Conservation (phyloP, 257 asterid genomes). For the Solanum chiquidenum region DNA sequence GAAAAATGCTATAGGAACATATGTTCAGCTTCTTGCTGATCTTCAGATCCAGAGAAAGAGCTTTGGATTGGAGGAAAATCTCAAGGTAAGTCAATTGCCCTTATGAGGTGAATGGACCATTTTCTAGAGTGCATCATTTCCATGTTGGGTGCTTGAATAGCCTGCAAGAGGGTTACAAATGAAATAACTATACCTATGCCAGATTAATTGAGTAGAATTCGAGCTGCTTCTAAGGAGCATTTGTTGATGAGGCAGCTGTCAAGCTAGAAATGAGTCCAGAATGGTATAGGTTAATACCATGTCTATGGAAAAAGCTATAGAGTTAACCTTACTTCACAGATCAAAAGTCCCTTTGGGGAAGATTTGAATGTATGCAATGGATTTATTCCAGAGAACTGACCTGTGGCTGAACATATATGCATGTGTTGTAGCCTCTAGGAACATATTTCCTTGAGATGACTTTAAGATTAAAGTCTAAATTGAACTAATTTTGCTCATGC, state of each 20-base stretch:
- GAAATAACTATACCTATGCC: not conserved
- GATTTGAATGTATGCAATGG: not conserved
- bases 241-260: not conserved
- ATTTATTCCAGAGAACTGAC: not conserved
- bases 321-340: not conserved
- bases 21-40: conserved; percentile 64
- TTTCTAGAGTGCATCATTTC: not conserved
- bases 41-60: conserved; percentile 70
- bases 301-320: not conserved
- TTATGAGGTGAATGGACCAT: not conserved
- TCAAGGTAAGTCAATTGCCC: not conserved
- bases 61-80: conserved; percentile 32
- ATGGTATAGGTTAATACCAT: not conserved
- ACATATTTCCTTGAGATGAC: not conserved
- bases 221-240: not conserved
- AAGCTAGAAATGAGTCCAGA: not conserved
- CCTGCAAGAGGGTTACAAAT: not conserved
- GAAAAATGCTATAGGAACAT: conserved; percentile 65
- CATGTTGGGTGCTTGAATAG: not conserved
- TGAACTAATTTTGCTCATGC: not conserved
- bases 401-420: not conserved
- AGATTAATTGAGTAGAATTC: not conserved
- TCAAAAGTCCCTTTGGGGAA: not conserved
- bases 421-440: not conserved
- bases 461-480: not conserved